Percentiles rank a stretch among this genome's conserved stretches.
Evolutionary conservation across 192 early-diverging fungal genomes (phyloP).

Genomic region (Backusella australiensis): DNA sequence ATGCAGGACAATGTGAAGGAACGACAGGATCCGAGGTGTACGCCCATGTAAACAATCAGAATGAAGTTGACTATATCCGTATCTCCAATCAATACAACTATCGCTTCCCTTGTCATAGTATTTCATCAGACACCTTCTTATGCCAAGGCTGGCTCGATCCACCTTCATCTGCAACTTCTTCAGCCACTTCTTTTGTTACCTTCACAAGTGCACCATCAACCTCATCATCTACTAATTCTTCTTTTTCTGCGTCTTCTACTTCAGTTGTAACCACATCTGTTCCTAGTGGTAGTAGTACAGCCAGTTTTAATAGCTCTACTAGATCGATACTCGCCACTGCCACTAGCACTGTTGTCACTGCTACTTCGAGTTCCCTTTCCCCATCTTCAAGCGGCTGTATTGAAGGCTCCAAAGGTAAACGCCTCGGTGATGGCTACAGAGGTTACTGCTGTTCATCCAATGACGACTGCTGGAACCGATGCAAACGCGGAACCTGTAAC

Average conservation of each 20-base stretch:
- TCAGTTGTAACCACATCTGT: not conserved
- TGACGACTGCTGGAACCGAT: not conserved
- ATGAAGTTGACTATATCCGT: not conserved
- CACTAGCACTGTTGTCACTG: not conserved
- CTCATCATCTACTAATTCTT: not conserved
- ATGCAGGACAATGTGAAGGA: not conserved
- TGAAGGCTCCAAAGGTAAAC: not conserved
- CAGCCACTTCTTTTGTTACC: not conserved
- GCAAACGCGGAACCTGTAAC: not conserved
- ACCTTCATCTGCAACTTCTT: not conserved
- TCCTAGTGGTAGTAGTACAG: not conserved
- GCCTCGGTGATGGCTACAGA: not conserved
- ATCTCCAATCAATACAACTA: not conserved
- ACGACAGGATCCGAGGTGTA: not conserved
- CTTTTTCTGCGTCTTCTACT: not conserved
- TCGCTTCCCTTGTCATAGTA: not conserved
- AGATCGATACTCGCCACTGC: not conserved
- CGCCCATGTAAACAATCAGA: not conserved
- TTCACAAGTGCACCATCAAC: not conserved
- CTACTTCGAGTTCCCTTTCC: not conserved
- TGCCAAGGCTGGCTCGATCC: not conserved
- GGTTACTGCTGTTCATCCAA: not conserved
- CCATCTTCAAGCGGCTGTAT: not conserved
- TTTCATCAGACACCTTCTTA: not conserved
- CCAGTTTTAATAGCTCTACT: not conserved